These are phyloP conservation scores for Chrysoporthe deuterocubensis DNA, from an alignment of 2,329 filamentous ascomycete genomes.

Conservation along the genomic window DNA sequence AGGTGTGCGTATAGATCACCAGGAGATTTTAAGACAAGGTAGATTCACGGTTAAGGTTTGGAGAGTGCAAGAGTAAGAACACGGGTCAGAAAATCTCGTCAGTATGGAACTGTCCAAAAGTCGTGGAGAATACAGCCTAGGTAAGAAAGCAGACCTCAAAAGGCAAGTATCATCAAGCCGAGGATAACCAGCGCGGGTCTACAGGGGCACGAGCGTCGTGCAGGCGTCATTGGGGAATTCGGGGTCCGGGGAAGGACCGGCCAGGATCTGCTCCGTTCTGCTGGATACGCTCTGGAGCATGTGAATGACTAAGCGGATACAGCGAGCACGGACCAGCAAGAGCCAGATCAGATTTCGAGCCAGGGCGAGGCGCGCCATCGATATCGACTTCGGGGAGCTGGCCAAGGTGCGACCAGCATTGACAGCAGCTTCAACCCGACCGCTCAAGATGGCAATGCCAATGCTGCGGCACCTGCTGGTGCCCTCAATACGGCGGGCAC, in stretches of 20 bases:
- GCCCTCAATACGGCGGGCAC: conserved; percentile 36
- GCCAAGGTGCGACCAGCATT: background rate
- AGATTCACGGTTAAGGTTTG: no score
- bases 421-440: conserved; percentile 4
- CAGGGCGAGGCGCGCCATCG: background rate
- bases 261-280: conserved; percentile 12
- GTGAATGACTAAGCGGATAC: conserved; percentile 25
- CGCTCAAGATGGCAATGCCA: conserved; percentile 38
- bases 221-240: conserved; percentile 26
- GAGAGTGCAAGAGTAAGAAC: background rate
- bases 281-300: conserved; percentile 12
- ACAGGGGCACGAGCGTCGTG: conserved; percentile 11
- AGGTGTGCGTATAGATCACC: background rate
- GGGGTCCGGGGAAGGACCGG: conserved; percentile 21
- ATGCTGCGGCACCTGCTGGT: conserved; percentile 41
- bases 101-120: background rate
- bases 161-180: conserved; percentile 31
- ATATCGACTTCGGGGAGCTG: background rate
- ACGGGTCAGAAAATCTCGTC: background rate
- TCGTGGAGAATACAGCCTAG: conserved; percentile 16
- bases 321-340: conserved; percentile 18
- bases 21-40: background rate
- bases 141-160: conserved; percentile 18
- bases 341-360: conserved; percentile 23
- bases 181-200: conserved; percentile 35